Evolutionary conservation across 225 moss, liverwort and hornwort genomes (phyloP).

Genomic region (Antitrichia curtipendula): DNA sequence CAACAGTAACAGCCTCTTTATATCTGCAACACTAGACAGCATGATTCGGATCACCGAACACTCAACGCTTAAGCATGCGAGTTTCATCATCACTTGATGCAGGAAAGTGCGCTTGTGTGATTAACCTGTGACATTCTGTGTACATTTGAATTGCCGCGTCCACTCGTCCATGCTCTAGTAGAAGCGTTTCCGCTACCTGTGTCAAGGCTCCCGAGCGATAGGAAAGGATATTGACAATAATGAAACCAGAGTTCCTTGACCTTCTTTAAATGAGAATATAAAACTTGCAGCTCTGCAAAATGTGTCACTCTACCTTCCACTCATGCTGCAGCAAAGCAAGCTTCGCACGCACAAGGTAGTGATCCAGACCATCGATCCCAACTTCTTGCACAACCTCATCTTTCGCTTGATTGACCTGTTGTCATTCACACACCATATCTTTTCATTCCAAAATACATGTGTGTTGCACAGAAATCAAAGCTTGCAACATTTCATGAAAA

Average conservation of each 20-base stretch:
- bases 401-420: slow-evolving; percentile 57
- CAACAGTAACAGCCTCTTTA: slow-evolving; percentile 77
- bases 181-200: slow-evolving; percentile 70
- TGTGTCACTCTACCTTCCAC: slow-evolving; percentile 60
- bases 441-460: neutral
- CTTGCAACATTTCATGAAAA: neutral
- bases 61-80: neutral
- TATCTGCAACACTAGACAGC: slow-evolving; percentile 33
- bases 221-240: neutral
- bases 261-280: neutral
- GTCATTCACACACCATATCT: neutral
- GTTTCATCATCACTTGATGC: neutral
- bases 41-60: neutral
- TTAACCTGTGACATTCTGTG: slow-evolving; percentile 76
- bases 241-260: neutral
- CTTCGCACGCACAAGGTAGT: slow-evolving; percentile 77
- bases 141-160: slow-evolving; percentile 77
- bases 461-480: neutral
- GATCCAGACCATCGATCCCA: slow-evolving; percentile 52
- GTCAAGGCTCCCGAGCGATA: neutral
- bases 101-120: neutral
- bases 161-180: slow-evolving; percentile 81
- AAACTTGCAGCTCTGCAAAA: neutral
- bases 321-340: slow-evolving; percentile 81
- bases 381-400: slow-evolving; percentile 38